Conservation (phyloP, 768 basidiomycete genomes). For the Xanthoconium purpureum region DNA sequence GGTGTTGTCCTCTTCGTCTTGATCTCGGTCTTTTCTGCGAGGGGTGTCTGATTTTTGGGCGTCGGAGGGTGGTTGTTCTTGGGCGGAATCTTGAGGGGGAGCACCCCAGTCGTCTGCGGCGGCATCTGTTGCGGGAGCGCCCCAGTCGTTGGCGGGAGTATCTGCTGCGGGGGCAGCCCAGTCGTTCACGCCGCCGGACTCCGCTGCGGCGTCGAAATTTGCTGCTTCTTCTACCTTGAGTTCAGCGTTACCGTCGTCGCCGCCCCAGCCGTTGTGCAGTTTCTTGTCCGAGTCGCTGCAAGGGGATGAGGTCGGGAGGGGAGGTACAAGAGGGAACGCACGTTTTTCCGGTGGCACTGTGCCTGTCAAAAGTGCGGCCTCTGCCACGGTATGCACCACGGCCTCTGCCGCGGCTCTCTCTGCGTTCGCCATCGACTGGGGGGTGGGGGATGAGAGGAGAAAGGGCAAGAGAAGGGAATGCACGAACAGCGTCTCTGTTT, state of each 20-base stretch:
- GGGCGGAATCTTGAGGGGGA: conserved; percentile 22
- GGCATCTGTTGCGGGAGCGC: conserved; percentile 27
- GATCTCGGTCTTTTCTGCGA: conserved; percentile 52
- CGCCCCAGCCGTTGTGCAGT: conserved; percentile 93
- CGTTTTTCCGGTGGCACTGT: conserved; percentile 84
- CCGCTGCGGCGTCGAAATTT: conserved; percentile 62
- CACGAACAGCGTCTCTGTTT: conserved; percentile 33
- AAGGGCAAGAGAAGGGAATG: background rate
- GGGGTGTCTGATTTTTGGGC: conserved; percentile 38
- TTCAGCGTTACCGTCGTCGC: conserved; percentile 82
- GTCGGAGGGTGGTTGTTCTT: conserved; percentile 35
- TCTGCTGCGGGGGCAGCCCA: conserved; percentile 34
- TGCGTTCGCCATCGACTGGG: conserved; percentile 43
- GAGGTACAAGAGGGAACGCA: conserved; percentile 35
- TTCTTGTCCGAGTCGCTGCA: conserved; percentile 91
- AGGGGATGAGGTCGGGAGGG: conserved; percentile 7
- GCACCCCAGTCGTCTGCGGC: conserved; percentile 39
- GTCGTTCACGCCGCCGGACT: conserved; percentile 33
- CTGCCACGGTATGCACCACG: conserved; percentile 49
- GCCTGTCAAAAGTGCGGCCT: conserved; percentile 80
- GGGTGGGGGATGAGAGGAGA: conserved; percentile 5
- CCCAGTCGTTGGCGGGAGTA: conserved; percentile 36
- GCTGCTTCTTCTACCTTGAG: conserved; percentile 79
- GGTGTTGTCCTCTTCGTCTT: conserved; percentile 89
- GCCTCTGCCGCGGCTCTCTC: conserved; percentile 45